Conservation (phyloP, 441 rosid genomes). For the Viola pubescens region DNA sequence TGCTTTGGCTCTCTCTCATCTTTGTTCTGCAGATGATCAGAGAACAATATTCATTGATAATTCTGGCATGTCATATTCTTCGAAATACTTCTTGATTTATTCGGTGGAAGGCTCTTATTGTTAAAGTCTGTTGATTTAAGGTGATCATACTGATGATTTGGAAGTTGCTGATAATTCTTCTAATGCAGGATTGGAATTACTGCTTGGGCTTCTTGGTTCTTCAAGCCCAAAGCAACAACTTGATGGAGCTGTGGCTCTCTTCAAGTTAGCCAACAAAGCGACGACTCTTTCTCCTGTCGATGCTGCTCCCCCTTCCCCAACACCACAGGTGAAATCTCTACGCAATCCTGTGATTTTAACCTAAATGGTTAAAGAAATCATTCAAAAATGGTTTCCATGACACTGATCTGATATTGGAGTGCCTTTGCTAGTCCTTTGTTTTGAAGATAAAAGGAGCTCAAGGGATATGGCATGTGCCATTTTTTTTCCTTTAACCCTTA, state of each 20-base stretch:
- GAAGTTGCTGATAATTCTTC: conserved; percentile 5
- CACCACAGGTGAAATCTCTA: conserved; percentile 58
- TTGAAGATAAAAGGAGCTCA: no score
- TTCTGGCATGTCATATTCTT: conserved; percentile 43
- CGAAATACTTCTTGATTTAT: neutral
- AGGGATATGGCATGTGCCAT: neutral
- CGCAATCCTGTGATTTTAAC: neutral
- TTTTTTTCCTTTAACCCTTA: no score
- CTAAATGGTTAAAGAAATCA: neutral
- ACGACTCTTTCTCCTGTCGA: conserved; percentile 79
- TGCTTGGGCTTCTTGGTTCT: conserved; percentile 83
- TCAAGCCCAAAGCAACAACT: conserved; percentile 68
- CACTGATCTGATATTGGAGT: neutral
- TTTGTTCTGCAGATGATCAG: conserved; percentile 85
- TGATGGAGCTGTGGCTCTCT: conserved; percentile 91
- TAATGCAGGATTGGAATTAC: conserved; percentile 73
- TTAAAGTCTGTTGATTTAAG: neutral
- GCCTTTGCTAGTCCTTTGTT: neutral
- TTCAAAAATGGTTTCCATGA: neutral
- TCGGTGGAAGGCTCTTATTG: neutral
- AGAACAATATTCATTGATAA: conserved; percentile 75
- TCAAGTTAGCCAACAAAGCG: conserved; percentile 75
- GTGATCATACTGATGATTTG: neutral
- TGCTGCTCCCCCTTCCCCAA: conserved; percentile 97
- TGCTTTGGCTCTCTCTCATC: conserved; percentile 93